These are phyloP conservation scores for Trichosphaerium sp. DNA, from an alignment of 78 protist species.

Conservation along the genomic window DNA sequence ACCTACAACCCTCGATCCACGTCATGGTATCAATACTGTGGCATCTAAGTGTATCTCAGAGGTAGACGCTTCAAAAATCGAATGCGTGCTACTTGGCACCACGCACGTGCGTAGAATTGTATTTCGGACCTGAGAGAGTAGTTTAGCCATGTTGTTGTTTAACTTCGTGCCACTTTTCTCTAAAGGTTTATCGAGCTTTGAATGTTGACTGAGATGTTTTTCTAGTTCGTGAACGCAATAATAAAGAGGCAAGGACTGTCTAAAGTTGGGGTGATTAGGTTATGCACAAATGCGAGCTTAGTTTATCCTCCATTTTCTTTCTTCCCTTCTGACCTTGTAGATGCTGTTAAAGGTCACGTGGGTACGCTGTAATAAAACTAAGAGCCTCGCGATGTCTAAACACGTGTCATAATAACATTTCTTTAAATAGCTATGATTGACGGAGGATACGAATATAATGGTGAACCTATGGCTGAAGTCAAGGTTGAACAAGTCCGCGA, in stretches of 20 bases:
- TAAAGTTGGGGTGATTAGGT: background rate
- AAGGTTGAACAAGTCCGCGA: no score
- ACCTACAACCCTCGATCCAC: background rate
- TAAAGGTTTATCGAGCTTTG: background rate
- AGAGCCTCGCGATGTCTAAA: background rate
- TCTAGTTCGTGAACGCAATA: background rate
- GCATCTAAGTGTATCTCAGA: background rate
- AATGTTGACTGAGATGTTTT: no score
- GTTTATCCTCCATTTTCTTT: background rate
- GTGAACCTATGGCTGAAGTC: background rate
- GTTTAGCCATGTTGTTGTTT: background rate
- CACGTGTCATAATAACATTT: background rate
- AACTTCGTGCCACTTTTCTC: background rate
- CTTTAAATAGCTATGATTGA: background rate
- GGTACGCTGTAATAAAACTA: no score
- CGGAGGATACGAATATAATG: background rate
- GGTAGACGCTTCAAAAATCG: background rate
- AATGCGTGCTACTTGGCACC: background rate
- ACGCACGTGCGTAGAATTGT: background rate
- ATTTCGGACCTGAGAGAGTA: background rate
- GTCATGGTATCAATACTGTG: background rate
- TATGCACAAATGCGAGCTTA: background rate
- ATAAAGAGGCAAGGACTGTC: background rate
- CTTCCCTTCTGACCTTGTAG: background rate
- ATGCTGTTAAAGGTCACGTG: background rate